These are phyloP conservation scores for Zangia roseola DNA, from an alignment of 768 basidiomycete species.

Conservation along the genomic window DNA sequence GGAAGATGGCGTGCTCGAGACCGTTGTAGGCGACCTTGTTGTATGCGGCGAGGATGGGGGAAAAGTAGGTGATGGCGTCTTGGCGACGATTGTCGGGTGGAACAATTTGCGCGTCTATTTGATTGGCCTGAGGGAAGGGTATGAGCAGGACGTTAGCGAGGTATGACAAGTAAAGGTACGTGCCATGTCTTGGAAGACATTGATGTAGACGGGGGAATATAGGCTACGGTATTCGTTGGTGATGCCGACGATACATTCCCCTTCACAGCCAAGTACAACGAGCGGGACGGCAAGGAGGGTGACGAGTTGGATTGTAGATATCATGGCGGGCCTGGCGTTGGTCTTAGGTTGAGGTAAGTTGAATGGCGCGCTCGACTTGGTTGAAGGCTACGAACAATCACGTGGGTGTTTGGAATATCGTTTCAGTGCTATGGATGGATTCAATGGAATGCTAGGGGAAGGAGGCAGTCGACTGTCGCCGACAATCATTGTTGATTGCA, in stretches of 20 bases:
- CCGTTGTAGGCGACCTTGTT: conserved; percentile 39
- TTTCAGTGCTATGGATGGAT: too few species aligned
- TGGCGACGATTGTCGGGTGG: conserved; percentile 24
- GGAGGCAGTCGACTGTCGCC: too few species aligned
- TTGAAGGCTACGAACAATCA: conserved; percentile 11
- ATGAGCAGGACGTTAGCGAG: background rate
- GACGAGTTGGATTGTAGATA: conserved; percentile 19
- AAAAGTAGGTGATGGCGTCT: conserved; percentile 37
- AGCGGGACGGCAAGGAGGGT: conserved; percentile 32
- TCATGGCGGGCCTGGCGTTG: conserved; percentile 19
- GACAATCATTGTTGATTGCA: too few species aligned
- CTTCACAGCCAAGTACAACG: conserved; percentile 61
- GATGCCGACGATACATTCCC: conserved; percentile 61
- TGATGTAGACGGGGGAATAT: conserved; percentile 44
- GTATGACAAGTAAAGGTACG: conserved; percentile 12
- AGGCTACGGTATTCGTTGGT: conserved; percentile 54
- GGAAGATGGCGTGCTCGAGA: conserved; percentile 62
- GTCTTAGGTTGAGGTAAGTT: background rate
- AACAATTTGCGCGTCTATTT: conserved; percentile 35
- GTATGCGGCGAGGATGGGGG: conserved; percentile 50
- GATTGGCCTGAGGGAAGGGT: conserved; percentile 30
- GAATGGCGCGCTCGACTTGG: background rate
- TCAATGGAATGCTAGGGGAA: too few species aligned
- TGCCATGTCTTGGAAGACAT: conserved; percentile 44
- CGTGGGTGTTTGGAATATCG: conserved; percentile 19